Base-by-base conservation (phyloP, 2,329 filamentous ascomycete species). In the Arthroderma uncinatum region DNA sequence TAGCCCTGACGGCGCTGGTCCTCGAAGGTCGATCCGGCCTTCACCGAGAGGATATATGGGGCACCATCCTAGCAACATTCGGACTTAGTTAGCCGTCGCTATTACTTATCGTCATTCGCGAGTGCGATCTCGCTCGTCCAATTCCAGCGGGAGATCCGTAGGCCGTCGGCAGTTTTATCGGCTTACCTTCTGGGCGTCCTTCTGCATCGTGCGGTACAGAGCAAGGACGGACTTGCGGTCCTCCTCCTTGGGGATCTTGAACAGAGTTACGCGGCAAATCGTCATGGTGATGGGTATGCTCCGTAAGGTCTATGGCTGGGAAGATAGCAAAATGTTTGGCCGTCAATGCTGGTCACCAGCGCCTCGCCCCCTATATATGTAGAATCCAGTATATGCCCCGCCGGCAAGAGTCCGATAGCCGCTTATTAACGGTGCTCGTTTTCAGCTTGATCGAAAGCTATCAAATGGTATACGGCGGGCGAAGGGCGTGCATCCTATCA, bases 41-140 rank as follows among this genome's bases (percentile, higher is more conserved):
- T 70, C 67, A 80, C 71, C 56, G 76, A 76, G 36, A 81, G 72
- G 62, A 87, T 84, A 68, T 87, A 87, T 0, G 80, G 81, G 67
- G 83, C 81, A 59, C 82, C 82, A 64, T 85, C 78, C 84, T 87
- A 34, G 36, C n/a, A 42, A 16, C 25, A 44, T 39, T 19, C 19
- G 19, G 53, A 39, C 2, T 54, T 30, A 23, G 37, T 39, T 39
- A 25, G 54, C 53, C 8, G 10, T 23, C 30, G 21, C 19, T 56
- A 33, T 57, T 16, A 10, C 16, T 6, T 8, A n/a, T 34, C 9
- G 12, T 14, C 3, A 36, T 36, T 36, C n/a, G 34, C 12, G 9
- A 9, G 8, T 9, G 34, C 8, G 34, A 14, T 10, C 34, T 12
- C 3, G 34, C 12, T 36, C 12, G 6, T 10, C 9, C 34, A 9